A percentile compares a stretch with the other conserved stretches of the same genome.
phyloP scores from a whole-genome alignment of 208 protist genomes.

The Entamoeba moshkovskii region DNA sequence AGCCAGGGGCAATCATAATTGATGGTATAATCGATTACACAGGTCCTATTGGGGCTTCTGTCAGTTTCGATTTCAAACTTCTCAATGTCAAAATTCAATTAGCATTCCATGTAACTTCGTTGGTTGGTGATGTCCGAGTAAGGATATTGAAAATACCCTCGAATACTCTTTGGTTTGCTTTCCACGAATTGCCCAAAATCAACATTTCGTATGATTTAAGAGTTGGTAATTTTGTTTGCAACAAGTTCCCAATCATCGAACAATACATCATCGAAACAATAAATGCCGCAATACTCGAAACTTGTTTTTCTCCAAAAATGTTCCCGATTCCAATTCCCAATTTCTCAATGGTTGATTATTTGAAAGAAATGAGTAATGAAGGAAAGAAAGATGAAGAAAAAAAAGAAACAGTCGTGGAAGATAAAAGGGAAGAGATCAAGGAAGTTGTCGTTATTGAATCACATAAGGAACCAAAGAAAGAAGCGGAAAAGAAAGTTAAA shows the following conservation, averaged over 20 bases:
- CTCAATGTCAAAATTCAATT: background rate
- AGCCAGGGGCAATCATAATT: background rate
- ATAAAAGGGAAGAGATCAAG: background rate
- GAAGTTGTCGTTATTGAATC: background rate
- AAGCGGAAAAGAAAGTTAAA: background rate
- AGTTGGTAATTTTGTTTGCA: background rate
- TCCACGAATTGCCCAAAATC: background rate
- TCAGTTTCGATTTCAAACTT: background rate
- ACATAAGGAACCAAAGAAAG: background rate
- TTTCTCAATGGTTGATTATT: background rate
- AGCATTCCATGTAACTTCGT: background rate
- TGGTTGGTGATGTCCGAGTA: background rate
- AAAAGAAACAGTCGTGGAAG: background rate
- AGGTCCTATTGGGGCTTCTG: background rate
- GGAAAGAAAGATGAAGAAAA: background rate
- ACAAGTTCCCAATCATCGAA: background rate
- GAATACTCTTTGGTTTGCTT: background rate
- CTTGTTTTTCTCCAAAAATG: background rate
- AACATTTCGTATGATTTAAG: background rate
- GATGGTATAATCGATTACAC: background rate
- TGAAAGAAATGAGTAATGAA: background rate
- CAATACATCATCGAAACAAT: background rate
- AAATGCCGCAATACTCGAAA: background rate
- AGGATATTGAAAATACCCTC: background rate
- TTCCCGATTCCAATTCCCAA: background rate